Conservation (phyloP, 306 rosid species). For the Comarum palustre region DNA sequence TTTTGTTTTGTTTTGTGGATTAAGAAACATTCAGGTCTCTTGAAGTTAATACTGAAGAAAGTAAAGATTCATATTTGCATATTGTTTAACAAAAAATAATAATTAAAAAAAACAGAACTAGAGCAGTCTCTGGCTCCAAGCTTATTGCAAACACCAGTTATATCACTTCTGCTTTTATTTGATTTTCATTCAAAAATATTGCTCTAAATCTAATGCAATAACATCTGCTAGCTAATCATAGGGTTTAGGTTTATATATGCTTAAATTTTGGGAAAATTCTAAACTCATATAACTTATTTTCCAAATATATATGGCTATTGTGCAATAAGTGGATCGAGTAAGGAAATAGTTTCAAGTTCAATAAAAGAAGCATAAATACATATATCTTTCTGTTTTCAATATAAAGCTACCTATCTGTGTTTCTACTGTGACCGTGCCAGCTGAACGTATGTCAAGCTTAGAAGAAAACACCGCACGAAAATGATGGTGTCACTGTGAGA, state of each 20-base stretch:
- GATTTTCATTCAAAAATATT: no score
- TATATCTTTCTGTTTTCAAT: not conserved
- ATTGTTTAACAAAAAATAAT: no score
- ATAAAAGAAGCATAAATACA: not conserved
- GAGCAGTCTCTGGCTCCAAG: not conserved
- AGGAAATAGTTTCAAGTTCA: not conserved
- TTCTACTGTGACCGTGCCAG: slow-evolving; percentile 14
- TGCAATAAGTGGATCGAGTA: not conserved
- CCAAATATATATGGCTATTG: not conserved
- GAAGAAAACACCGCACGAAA: slow-evolving; percentile 23
- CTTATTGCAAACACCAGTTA: not conserved
- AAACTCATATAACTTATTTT: no score
- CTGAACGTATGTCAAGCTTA: slow-evolving; percentile 4
- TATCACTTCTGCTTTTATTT: not conserved
- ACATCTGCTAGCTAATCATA: not conserved
- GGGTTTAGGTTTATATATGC: not conserved
- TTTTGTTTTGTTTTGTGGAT: no score
- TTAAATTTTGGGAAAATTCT: no score
- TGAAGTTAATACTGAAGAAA: no score
- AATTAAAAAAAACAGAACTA: no score
- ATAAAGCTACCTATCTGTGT: not conserved
- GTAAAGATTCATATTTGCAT: no score
- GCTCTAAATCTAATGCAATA: no score
- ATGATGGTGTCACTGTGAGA: slow-evolving; percentile 19
- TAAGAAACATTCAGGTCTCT: not conserved